Base-by-base conservation (phyloP, 2,329 filamentous ascomycete species). In the Emmonsiellopsis sp. region DNA sequence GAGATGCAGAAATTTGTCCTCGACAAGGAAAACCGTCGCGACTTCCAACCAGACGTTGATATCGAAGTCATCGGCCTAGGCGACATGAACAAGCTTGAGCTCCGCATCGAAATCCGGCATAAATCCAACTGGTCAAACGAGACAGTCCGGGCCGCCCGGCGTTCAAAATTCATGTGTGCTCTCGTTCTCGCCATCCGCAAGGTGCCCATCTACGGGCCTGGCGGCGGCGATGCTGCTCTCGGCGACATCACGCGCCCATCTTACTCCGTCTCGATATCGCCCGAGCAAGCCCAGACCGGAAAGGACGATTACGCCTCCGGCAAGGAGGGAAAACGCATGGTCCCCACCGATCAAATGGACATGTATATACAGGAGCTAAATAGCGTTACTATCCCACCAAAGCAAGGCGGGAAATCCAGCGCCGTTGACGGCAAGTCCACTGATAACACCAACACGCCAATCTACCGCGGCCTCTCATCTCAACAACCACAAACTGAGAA, bases 91-190 rank as follows among this genome's bases (percentile, higher is more conserved):
- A 95, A 95, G 74, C 77, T 97, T 49, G 80, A 87, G 61, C 81
- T 98, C 53, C 83, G 84, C 62, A 78, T 96, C 40, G 85, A 87
- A 62, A 90, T 96, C 65, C 84, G 86, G 64, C 90, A 97, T 77
- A 97, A 97, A 74, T 88, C 85, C 54, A 93, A 92, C 72, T 92
- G 88, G 87, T 83, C 88, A 61, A 90, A 96, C 70, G 92, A 95
- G 61, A 78, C 81, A 1, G 79, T 96, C 42, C 86, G 91, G 42
- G 85, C 85, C 14, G 80, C 86, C 6, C 84, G 91, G 51, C 84
- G 92, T 56, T 94, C 87, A 68, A 97, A 95, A 71, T 97, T 98
- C 74, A 95, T 97, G 84, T 95, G 91, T 65, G 93, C 93, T 0
- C 76, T 98, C 55, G 85, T 93, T 4, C 71, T 90, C 7, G 90